Evolutionary conservation across 139 green algal genomes (phyloP), one percentile per base, ranked within the genome.

Genomic region (Chlorella sorokiniana): DNA sequence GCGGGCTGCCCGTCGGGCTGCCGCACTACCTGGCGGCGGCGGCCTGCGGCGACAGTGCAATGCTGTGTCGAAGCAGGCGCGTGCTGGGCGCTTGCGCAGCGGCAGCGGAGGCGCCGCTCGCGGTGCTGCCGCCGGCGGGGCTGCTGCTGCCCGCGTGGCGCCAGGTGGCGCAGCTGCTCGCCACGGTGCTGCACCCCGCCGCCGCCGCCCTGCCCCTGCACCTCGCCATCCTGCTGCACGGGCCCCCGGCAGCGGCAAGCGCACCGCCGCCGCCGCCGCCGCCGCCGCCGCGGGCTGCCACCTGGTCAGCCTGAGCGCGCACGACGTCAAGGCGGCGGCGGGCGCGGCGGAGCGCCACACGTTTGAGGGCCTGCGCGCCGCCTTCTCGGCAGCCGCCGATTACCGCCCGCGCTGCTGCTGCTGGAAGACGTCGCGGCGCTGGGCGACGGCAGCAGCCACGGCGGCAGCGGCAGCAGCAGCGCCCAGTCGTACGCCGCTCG

Each of bases 231-330:
- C 80, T 97, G 65, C 79, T 97, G 61, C 81, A 88, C 48, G 93
- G 92, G 0, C 92, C 93, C 0, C 42, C 65, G 93, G 93, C 67
- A 85, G 78, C 44, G 94, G 94, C 23, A 82, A 83, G 41, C 48
- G 51, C 10, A 94, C 89, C 0, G 91, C 91, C 10, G 89, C 69
- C 3, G 48, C 69, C 5, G 93, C 92, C 1, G 92, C 92, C 3
- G 90, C 93, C 4, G 90, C 89, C 2, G 94, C 93, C 1, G 73
- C 94, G n/a, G 93, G 93, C n/a, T 76, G 91, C 78, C 87, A 97
- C 51, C 63, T 91, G 31, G 83, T 94, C 79, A 67, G 69, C 20
- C 87, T 85, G 31, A 93, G 83, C 84, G 93, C 90, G 59, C 80
- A 90, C 40, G 92, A 95, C 14, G 54, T 97, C 41, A 45, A 61